Base-by-base conservation (phyloP, 2,329 filamentous ascomycete species). In the Colletotrichum tabaci region DNA sequence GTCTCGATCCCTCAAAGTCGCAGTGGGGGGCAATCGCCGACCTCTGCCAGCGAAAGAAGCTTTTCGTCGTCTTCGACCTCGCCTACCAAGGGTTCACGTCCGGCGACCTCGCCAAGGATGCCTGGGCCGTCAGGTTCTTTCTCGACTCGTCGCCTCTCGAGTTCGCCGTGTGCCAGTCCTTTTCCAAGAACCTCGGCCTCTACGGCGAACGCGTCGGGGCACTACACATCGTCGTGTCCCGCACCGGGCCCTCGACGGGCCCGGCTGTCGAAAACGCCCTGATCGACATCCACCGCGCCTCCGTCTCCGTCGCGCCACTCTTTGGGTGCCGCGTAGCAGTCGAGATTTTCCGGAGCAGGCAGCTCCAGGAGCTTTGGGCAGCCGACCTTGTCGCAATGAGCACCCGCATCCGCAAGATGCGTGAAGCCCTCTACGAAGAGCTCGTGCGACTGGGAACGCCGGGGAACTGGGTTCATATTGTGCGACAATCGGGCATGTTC, bases 401-500 rank as follows among this genome's bases (percentile, higher is more conserved):
- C 8, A 13, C 8, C 8, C 40, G 40, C 40, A 42, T 42, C 40
- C 8, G 13, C 8, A 42, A 42, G 40, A 13, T 42, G 8, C 40
- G 40, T 9, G 40, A 42, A 13, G 13, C 8, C 8, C 40, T 42
- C 8, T 13, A 26, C 23, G 35, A 30, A 35, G 23, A 55, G 13
- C 30, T 55, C 26, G 35, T 35, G 4, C 23, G 18, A 18, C 52
- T 30, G 6, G 10, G 9, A 6, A 7, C 6, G 1, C 6, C 82
- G 0, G 82, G 81, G 0, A 69, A 77, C 35, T 84, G 82, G 82
- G 72, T 73, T 1, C 80, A 82, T 63, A 75, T 84, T 15, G 73
- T 79, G 1, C 75, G 75, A 15, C 81, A 84, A 63, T 80, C 73
- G 7, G 82, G 82, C 35, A 83, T 83, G 82, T 83, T 83, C 72